Evolutionary conservation across 2,329 filamentous ascomycete genomes (phyloP).

Genomic region (Epichloe sp.): DNA sequence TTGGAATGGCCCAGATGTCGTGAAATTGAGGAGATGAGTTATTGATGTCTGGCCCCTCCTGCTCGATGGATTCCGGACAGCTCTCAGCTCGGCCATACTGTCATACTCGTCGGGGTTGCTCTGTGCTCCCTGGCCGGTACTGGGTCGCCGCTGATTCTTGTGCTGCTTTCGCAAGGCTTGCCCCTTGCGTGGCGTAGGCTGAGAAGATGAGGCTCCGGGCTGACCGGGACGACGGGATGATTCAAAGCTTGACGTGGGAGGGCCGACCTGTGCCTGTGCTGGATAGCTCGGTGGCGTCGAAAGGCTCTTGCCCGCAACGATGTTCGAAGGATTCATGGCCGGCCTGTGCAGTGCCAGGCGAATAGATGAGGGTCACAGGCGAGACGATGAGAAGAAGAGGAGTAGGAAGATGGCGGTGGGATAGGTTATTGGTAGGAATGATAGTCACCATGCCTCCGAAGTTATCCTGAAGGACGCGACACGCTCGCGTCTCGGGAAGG

Average conservation of each 20-base stretch:
- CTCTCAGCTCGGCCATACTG: slow-evolving; percentile 66
- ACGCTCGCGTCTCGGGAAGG: neutral
- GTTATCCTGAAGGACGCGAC: neutral
- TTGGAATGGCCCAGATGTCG: slow-evolving; percentile 58
- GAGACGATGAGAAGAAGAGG: neutral
- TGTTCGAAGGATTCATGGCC: slow-evolving; percentile 22
- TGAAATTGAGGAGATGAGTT: slow-evolving; percentile 90
- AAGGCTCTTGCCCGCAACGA: slow-evolving; percentile 37
- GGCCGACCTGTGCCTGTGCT: slow-evolving; percentile 26
- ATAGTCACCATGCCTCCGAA: slow-evolving; percentile 2
- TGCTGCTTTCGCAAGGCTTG: slow-evolving; percentile 73
- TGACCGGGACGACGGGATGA: slow-evolving; percentile 33
- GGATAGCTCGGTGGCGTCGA: slow-evolving; percentile 29
- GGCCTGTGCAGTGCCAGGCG: neutral
- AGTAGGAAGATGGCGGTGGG: neutral
- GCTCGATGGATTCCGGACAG: slow-evolving; percentile 43
- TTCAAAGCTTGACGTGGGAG: slow-evolving; percentile 35
- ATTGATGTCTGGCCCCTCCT: slow-evolving; percentile 93
- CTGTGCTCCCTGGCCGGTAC: slow-evolving; percentile 24
- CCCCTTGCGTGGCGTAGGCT: slow-evolving; percentile 51
- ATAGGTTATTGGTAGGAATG: neutral
- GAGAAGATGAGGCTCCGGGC: slow-evolving; percentile 18
- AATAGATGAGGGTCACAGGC: neutral
- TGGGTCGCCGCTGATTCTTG: slow-evolving; percentile 64
- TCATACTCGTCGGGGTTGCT: slow-evolving; percentile 59